Evolutionary conservation across 2,329 filamentous ascomycete species (phyloP).

Genomic region (Westerdykella aurantiaca): DNA sequence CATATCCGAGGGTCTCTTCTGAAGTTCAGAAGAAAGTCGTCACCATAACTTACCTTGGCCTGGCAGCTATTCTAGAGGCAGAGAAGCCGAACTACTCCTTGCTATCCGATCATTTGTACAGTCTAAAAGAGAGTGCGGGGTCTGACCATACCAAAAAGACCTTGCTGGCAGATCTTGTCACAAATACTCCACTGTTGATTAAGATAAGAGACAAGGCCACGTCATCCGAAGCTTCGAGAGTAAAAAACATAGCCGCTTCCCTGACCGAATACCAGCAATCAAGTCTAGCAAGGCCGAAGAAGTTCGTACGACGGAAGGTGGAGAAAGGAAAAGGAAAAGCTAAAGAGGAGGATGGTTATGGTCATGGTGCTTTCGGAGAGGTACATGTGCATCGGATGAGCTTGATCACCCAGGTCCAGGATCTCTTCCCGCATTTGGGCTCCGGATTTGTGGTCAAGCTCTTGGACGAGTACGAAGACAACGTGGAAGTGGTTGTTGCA

Average conservation of each 20-base stretch:
- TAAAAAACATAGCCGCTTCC: conserved; percentile 56
- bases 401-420: conserved; percentile 82
- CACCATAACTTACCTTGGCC: conserved; percentile 67
- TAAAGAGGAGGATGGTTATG: conserved; percentile 27
- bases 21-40: conserved; percentile 61
- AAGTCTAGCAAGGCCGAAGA: conserved; percentile 49
- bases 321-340: conserved; percentile 60
- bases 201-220: conserved; percentile 54
- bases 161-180: conserved; percentile 75
- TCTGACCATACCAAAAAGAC: conserved; percentile 45
- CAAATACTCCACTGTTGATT: conserved; percentile 68
- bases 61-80: conserved; percentile 64
- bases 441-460: conserved; percentile 74
- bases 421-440: conserved; percentile 84
- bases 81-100: conserved; percentile 65
- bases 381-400: conserved; percentile 78
- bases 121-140: conserved; percentile 62
- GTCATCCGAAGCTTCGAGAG: conserved; percentile 48
- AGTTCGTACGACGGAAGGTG: conserved; percentile 51
- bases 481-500: conserved; percentile 72
- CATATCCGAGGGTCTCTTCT: conserved; percentile 60
- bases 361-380: conserved; percentile 38
- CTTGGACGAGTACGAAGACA: conserved; percentile 70
- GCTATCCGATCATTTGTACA: conserved; percentile 77
- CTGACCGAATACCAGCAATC: conserved; percentile 53